Conservation (phyloP, 192 early-diverging fungal genomes). For the Mortierella hygrophila region DNA sequence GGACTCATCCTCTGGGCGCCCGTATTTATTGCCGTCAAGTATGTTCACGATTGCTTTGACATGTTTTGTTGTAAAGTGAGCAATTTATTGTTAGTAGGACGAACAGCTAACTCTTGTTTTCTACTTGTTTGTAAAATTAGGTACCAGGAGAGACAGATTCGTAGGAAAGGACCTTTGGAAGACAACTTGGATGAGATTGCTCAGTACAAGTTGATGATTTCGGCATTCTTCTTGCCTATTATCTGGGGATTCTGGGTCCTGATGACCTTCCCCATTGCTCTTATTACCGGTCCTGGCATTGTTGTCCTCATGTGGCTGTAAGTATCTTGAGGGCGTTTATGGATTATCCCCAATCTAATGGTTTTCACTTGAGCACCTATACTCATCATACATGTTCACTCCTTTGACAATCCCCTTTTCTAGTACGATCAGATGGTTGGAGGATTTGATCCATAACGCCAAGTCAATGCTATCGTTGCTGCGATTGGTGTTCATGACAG, state of each 20-base stretch:
- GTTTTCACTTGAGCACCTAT: not conserved
- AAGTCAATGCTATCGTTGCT: slow-evolving; percentile 50
- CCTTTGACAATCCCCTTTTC: not conserved
- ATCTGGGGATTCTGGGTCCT: slow-evolving; percentile 54
- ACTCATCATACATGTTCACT: not conserved
- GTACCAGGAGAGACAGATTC: slow-evolving; percentile 52
- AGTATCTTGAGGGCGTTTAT: not conserved
- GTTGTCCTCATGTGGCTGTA: slow-evolving; percentile 58
- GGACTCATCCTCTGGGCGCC: slow-evolving; percentile 53
- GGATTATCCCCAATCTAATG: not conserved
- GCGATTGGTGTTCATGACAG: slow-evolving; percentile 44
- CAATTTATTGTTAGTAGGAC: too few species aligned
- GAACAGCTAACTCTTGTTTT: not conserved
- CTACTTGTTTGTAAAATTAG: slow-evolving; percentile 20
- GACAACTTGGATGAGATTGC: slow-evolving; percentile 61
- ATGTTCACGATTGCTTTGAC: not conserved
- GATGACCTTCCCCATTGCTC: slow-evolving; percentile 42
- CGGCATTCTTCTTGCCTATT: slow-evolving; percentile 46
- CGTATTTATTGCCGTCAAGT: slow-evolving; percentile 56
- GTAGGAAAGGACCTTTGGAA: slow-evolving; percentile 45
- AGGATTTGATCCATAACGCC: slow-evolving; percentile 52
- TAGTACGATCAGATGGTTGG: slow-evolving; percentile 57
- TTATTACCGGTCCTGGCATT: slow-evolving; percentile 48
- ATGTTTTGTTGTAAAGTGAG: too few species aligned
- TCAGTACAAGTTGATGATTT: slow-evolving; percentile 59